Evolutionary conservation across 2,329 filamentous ascomycete species (phyloP).

Genomic region (Fusarium irregulare): DNA sequence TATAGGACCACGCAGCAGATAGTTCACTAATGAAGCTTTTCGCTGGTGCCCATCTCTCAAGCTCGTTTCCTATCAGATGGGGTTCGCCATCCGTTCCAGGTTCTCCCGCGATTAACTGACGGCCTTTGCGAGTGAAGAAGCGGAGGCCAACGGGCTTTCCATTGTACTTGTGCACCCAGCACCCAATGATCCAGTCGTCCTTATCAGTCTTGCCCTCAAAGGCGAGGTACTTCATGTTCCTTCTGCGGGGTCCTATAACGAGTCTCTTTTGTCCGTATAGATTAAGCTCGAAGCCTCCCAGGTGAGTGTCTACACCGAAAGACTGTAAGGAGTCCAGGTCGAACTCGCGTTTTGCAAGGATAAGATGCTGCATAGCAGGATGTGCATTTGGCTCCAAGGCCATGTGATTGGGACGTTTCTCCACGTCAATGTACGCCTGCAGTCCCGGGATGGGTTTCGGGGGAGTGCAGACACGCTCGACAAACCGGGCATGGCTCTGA

Average conservation of each 20-base stretch:
- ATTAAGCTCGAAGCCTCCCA: background rate
- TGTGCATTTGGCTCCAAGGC: too few relatives aligned
- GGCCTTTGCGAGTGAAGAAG: background rate
- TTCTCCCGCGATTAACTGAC: background rate
- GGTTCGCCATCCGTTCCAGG: background rate
- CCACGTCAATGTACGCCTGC: background rate
- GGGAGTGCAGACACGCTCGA: background rate
- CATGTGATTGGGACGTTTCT: background rate
- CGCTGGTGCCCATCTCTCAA: too few relatives aligned
- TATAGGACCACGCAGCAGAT: too few relatives aligned
- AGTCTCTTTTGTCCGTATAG: background rate
- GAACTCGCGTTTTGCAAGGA: background rate
- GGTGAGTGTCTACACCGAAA: background rate
- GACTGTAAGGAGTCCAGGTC: background rate
- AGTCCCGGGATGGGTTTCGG: background rate
- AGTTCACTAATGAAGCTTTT: too few relatives aligned
- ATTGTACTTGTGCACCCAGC: background rate
- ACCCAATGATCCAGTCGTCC: background rate
- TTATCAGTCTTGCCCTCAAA: background rate
- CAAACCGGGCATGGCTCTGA: background rate
- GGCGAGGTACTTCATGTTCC: background rate
- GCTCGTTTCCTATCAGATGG: too few relatives aligned
- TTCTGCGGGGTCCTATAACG: background rate
- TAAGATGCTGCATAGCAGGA: background rate
- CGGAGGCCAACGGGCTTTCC: background rate